phyloP scores from a whole-genome alignment of 2,329 filamentous ascomycete genomes.

The Phialophora tarda region DNA sequence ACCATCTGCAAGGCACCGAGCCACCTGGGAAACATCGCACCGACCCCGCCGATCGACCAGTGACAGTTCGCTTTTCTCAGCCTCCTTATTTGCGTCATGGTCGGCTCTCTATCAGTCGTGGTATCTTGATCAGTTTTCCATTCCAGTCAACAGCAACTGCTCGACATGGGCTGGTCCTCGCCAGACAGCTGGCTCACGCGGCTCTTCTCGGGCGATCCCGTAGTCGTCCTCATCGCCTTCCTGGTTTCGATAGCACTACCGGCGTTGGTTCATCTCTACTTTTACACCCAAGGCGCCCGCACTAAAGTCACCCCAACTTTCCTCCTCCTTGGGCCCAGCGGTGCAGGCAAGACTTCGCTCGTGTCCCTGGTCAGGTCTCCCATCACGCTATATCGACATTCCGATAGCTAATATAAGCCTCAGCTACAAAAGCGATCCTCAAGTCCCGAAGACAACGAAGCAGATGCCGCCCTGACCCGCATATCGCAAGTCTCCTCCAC shows the following conservation, averaged over 20 bases:
- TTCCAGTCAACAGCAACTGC: constrained; percentile 4
- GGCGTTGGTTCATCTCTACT: constrained; percentile 74
- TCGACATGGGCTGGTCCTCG: constrained; percentile 46
- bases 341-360: constrained; percentile 85
- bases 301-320: constrained; percentile 75
- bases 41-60: constrained; percentile 14
- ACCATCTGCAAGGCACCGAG: constrained; percentile 16
- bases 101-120: neutral
- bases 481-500: constrained; percentile 66
- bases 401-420: constrained; percentile 20
- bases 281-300: constrained; percentile 68
- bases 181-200: constrained; percentile 48
- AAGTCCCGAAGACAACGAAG: constrained; percentile 55
- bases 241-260: constrained; percentile 75
- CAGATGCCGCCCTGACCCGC: constrained; percentile 65
- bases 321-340: constrained; percentile 79
- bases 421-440: constrained; percentile 53
- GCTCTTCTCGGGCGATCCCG: constrained; percentile 51
- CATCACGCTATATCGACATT: constrained; percentile 15
- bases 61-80: constrained; percentile 12
- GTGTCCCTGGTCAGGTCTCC: constrained; percentile 68
- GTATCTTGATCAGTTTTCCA: constrained; percentile 8
- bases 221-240: constrained; percentile 68
- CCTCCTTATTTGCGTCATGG: constrained; percentile 21
- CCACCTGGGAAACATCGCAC: neutral